Conservation (phyloP, 345 rosid genomes). For the Populus deltoides region DNA sequence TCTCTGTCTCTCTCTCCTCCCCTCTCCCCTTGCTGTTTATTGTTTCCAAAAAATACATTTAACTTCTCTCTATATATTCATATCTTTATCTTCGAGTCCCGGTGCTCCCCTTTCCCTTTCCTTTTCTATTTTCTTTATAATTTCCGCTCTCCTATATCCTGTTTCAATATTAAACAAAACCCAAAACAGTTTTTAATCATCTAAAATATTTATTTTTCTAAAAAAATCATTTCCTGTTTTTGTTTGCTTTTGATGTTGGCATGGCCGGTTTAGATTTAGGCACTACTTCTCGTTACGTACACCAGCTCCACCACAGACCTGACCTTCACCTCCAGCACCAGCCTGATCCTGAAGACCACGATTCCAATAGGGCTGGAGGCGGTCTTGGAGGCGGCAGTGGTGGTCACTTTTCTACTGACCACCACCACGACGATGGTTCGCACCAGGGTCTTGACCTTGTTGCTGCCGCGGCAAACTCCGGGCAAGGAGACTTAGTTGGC, state of each 20-base stretch:
- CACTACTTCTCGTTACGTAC: slow-evolving; percentile 49
- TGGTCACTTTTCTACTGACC: slow-evolving; percentile 35
- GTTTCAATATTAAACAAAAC: slow-evolving; percentile 18
- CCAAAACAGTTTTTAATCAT: slow-evolving; percentile 29
- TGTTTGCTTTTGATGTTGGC: slow-evolving; percentile 31
- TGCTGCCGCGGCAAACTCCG: slow-evolving; percentile 24
- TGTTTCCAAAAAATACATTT: slow-evolving; percentile 12
- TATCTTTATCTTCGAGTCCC: slow-evolving; percentile 19
- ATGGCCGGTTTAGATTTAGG: slow-evolving; percentile 75
- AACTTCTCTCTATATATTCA: neutral
- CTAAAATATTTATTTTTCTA: slow-evolving; percentile 20
- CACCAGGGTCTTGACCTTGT: slow-evolving; percentile 55
- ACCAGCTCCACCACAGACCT: slow-evolving; percentile 46
- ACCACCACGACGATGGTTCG: slow-evolving; percentile 29
- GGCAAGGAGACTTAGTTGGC: slow-evolving; percentile 36
- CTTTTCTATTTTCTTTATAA: slow-evolving; percentile 19
- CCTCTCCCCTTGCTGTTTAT: neutral
- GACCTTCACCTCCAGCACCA: slow-evolving; percentile 61
- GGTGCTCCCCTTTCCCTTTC: slow-evolving; percentile 18
- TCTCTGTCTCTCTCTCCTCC: slow-evolving; percentile 5
- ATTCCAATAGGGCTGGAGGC: slow-evolving; percentile 22
- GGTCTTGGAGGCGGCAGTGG: slow-evolving; percentile 34
- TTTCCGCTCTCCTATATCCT: slow-evolving; percentile 13
- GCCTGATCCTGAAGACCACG: slow-evolving; percentile 46
- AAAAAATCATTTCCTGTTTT: slow-evolving; percentile 23